A percentile compares a stretch with the other conserved stretches of the same genome.
These are phyloP conservation scores for Sporothrix globosa DNA, from an alignment of 2,329 filamentous ascomycete genomes.

Conservation along the genomic window DNA sequence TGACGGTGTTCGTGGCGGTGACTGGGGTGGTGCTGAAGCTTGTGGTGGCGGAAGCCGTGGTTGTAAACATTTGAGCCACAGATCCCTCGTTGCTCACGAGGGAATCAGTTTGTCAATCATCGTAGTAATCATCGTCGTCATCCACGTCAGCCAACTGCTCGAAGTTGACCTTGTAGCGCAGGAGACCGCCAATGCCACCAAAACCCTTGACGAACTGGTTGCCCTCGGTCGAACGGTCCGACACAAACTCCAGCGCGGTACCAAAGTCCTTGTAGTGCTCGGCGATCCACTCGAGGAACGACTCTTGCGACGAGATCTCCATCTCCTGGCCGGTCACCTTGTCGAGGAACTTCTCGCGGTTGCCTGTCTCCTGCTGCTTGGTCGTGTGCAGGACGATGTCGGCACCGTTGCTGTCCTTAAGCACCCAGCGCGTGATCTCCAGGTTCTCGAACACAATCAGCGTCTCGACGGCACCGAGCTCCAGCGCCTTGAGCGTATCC, in stretches of 20 bases:
- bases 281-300: constrained; percentile 99
- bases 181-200: constrained; percentile 94
- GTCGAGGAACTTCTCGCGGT: constrained; percentile 88
- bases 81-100: constrained; percentile 85
- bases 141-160: constrained; percentile 92
- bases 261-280: constrained; percentile 99
- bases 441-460: constrained; percentile 97
- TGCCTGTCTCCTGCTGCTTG: constrained; percentile 75
- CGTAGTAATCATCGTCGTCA: constrained; percentile 92
- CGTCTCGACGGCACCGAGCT: constrained; percentile 91
- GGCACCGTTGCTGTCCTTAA: constrained; percentile 75
- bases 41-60: constrained; percentile 33
- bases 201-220: constrained; percentile 99
- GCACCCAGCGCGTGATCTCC: constrained; percentile 86
- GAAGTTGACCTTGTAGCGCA: constrained; percentile 99
- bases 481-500: constrained; percentile 94
- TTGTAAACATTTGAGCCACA: constrained; percentile 62
- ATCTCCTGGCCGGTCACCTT: constrained; percentile 96
- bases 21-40: constrained; percentile 1
- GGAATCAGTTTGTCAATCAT: constrained; percentile 87
- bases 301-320: constrained; percentile 84
- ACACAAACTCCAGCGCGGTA: constrained; percentile 93
- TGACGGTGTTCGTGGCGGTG: constrained; percentile 16
- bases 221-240: constrained; percentile 94
- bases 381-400: constrained; percentile 84